Conservation (phyloP, 2,329 filamentous ascomycete genomes). For the Aspergillus pseudoglaucus region DNA sequence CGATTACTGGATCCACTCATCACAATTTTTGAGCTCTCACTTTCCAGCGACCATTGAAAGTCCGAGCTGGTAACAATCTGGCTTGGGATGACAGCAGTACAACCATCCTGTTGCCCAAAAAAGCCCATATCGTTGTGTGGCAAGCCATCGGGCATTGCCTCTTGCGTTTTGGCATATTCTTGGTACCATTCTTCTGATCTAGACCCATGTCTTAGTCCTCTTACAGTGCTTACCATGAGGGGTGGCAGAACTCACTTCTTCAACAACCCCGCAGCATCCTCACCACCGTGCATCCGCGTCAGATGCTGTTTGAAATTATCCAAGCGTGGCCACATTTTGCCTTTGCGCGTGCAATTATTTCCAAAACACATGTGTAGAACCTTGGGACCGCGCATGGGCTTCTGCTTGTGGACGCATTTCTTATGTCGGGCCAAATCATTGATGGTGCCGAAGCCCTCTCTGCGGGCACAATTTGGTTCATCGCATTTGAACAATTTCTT, state of each 20-base stretch:
- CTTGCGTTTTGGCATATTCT: constrained; percentile 15
- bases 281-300: constrained; percentile 56
- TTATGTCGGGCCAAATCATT: constrained; percentile 80
- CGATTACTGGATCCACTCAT: not conserved
- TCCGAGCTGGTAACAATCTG: not conserved
- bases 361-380: constrained; percentile 57
- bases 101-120: not conserved
- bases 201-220: constrained; percentile 10
- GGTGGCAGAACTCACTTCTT: constrained; percentile 35
- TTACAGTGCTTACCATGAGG: not conserved
- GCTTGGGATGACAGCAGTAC: constrained; percentile 1
- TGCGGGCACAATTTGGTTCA: constrained; percentile 50
- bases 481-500: constrained; percentile 60
- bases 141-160: constrained; percentile 12
- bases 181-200: constrained; percentile 34
- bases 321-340: constrained; percentile 69
- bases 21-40: constrained; percentile 2
- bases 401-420: constrained; percentile 60
- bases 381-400: constrained; percentile 38
- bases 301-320: constrained; percentile 87
- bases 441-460: constrained; percentile 65
- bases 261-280: constrained; percentile 41
- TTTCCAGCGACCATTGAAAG: constrained; percentile 2
- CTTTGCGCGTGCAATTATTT: constrained; percentile 50
- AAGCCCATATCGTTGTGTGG: constrained; percentile 8